Evolutionary conservation across 2,329 filamentous ascomycete species (phyloP), one percentile per base, ranked within the genome.

Genomic region (Colletotrichum musae): DNA sequence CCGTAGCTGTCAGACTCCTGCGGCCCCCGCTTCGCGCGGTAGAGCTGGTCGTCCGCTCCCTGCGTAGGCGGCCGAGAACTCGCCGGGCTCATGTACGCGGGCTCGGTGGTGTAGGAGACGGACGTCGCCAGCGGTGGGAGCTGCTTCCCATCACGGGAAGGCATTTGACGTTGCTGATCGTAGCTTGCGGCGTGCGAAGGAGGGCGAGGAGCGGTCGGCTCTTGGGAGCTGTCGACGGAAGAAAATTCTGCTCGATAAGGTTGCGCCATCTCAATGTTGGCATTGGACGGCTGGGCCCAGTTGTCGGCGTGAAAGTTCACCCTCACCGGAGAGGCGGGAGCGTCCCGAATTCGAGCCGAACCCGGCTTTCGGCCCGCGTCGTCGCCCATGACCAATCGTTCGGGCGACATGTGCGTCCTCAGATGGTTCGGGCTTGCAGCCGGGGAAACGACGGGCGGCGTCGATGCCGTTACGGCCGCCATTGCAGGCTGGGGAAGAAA

Each of bases 251-350:
- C 70, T 39, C 74, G 72, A 41, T 68, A 63, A 32, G 73, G 74
- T 54, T 78, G 77, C 45, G 75, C 75, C 65, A 78, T 75, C 74
- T 89, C 86, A 67, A 90, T 85, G 72, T 84, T 82, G 36, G 80
- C 86, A 73, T 86, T 86, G 36, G 85, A 86, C 24, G 87, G 84
- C 72, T 82, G 82, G 21, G 81, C 80, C 85, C 85, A 89, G 75
- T 85, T 82, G 50, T 87, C 86, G 26, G 82, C 78, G 58, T 86
- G 85, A 64, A 87, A 84, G 74, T 86, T 88, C 62, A 89, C 83
- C 66, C 81, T 83, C 64, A 88, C 86, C 18, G 89, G 88, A 48
- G 88, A 90, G 32, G 85, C 81, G 36, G 88, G 88, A 16, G 84
- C 82, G 58, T 86, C 83, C 70, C 84, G 83, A 68, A 89, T 79